Conservation (phyloP, 768 basidiomycete genomes). For the Podaxis sp. region DNA sequence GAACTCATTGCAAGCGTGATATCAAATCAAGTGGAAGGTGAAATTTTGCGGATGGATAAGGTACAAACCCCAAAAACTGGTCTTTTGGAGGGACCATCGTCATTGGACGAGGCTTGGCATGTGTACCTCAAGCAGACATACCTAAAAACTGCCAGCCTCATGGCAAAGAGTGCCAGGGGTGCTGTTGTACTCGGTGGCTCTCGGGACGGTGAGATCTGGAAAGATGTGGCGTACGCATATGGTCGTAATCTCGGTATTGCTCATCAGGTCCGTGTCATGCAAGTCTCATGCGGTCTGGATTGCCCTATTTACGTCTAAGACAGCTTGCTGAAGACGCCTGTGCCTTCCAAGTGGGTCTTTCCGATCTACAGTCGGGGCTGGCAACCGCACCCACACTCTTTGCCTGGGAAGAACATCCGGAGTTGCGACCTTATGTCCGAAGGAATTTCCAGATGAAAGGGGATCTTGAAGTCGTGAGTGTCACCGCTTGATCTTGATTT, state of each 20-base stretch:
- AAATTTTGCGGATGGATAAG: constrained; percentile 75
- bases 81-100: constrained; percentile 25
- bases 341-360: constrained; percentile 53
- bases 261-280: constrained; percentile 31
- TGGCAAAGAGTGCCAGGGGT: constrained; percentile 84
- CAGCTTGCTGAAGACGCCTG: constrained; percentile 59
- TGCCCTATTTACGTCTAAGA: constrained; percentile 5
- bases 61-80: constrained; percentile 37
- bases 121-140: constrained; percentile 67
- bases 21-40: constrained; percentile 94
- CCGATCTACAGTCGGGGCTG: constrained; percentile 25
- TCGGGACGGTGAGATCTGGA: constrained; percentile 71
- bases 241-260: constrained; percentile 89
- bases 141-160: constrained; percentile 85
- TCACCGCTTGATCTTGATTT: neutral
- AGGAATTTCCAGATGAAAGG: constrained; percentile 74
- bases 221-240: constrained; percentile 88
- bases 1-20: constrained; percentile 91
- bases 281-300: neutral
- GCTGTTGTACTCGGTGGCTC: constrained; percentile 87
- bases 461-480: constrained; percentile 72
- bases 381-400: constrained; percentile 83
- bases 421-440: constrained; percentile 70
- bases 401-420: constrained; percentile 80
- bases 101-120: constrained; percentile 54